Base-by-base conservation (phyloP, 305 asterid genomes). In the Fraxinus xanthoxyloides region DNA sequence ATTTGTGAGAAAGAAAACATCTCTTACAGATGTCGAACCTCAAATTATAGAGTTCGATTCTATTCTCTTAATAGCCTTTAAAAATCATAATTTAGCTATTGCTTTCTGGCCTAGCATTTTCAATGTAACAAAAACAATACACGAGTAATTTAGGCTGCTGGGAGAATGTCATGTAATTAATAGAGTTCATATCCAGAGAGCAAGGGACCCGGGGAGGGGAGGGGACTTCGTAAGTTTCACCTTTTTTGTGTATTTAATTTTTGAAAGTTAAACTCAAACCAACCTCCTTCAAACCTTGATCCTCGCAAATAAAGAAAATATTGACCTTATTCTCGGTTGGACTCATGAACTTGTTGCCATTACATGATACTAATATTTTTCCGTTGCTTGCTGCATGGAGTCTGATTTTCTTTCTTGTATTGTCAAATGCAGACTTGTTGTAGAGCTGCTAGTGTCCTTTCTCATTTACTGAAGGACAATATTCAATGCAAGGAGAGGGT, bases 401-500 rank as follows among this genome's bases (percentile, higher is more conserved):
- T 84, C 24, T 70, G 75, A 51, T 35, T 36, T 17, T 10, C 4
- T 24, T 2, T 28, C 73, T 15, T n/a, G 73, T 75, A 65, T 51
- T 81, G 79, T 81, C 65, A 79, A 70, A 59, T 85, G 90, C 94
- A 96, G 99, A 91, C 94, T 69, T 93, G 98, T 90, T 91, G 97
- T 88, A 91, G 99, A 90, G 99, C 99, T 84, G 98, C 98, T 65
- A 92, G 97, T 51, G 91, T 96, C 86, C 93, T 96, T 83, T 92
- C 98, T 67, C 95, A 93, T 89, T 85, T 96, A 79, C 87, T 94
- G 88, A 91, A 91, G 90, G 98, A 93, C 82, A 96, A 94, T 81
- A 77, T 76, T 70, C 93, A 85, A 70, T 92, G 99, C 95, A 94
- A 94, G 92, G 97, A 94, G 88, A 91, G 80, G 98, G 99, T 96